Conservation (phyloP, 306 rosid species). For the Dryas octopetala region DNA sequence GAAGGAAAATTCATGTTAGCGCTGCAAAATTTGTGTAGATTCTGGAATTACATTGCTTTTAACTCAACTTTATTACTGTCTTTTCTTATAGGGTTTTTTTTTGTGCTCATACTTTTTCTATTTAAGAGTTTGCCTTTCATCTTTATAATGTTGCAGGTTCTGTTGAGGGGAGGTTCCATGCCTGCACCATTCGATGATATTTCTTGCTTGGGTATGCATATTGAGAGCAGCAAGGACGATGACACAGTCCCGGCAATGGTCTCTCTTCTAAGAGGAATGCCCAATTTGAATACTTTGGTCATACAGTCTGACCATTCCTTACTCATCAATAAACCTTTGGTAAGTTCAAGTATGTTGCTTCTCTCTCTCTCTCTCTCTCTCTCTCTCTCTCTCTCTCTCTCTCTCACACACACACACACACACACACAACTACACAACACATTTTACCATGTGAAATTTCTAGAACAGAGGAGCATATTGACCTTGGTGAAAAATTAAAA, state of each 20-base stretch:
- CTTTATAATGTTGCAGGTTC: conserved; percentile 8
- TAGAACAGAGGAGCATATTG: too few relatives aligned
- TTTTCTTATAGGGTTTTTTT: neutral
- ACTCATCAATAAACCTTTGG: neutral
- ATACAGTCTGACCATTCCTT: neutral
- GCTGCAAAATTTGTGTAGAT: neutral
- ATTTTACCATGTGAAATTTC: too few relatives aligned
- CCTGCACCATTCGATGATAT: neutral
- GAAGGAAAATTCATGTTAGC: neutral
- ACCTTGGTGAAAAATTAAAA: too few relatives aligned
- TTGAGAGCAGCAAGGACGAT: conserved; percentile 11
- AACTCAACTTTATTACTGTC: neutral
- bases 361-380: neutral
- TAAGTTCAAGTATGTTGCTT: neutral
- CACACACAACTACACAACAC: neutral
- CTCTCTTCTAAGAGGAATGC: conserved; percentile 6
- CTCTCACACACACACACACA: too few relatives aligned
- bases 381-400: neutral
- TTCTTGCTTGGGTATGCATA: neutral
- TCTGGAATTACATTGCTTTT: neutral
- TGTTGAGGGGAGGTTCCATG: neutral
- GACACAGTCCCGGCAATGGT: neutral
- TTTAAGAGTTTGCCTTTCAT: neutral
- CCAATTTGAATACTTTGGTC: neutral
- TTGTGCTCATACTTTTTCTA: too few relatives aligned